These are phyloP conservation scores for Fraxinus baroniana DNA, from an alignment of 305 asterid species.

Conservation along the genomic window DNA sequence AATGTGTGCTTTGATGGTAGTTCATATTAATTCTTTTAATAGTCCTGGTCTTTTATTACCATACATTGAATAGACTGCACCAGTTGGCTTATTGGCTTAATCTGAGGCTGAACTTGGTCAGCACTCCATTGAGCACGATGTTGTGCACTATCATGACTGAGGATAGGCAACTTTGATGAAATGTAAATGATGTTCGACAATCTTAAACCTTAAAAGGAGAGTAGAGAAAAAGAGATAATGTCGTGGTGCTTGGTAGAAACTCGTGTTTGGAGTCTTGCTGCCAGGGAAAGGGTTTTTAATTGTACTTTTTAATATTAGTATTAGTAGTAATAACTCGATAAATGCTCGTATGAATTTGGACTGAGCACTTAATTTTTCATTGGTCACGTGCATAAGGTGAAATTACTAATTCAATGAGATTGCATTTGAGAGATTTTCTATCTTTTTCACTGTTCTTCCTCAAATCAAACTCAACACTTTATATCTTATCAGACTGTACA, in stretches of 20 bases:
- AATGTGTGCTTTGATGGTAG: not conserved
- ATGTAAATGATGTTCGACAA: not conserved
- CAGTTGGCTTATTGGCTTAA: not conserved
- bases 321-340: not conserved
- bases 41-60: not conserved
- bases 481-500: conserved; percentile 32
- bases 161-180: not conserved
- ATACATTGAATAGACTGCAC: not conserved
- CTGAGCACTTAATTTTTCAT: not conserved
- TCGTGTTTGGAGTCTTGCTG: not conserved
- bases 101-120: not conserved
- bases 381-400: not conserved
- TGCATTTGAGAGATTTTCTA: not conserved
- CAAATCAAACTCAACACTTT: not conserved
- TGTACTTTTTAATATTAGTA: not conserved
- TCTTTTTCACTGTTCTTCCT: not conserved
- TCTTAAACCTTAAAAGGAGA: not conserved
- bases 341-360: not conserved
- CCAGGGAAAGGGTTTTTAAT: not conserved
- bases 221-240: not conserved
- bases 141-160: not conserved
- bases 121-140: not conserved
- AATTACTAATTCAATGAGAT: not conserved
- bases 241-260: not conserved
- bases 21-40: not conserved